These are phyloP conservation scores for Ceraceosorus guamensis DNA, from an alignment of 1,284 basidiomycete genomes.

Conservation along the genomic window DNA sequence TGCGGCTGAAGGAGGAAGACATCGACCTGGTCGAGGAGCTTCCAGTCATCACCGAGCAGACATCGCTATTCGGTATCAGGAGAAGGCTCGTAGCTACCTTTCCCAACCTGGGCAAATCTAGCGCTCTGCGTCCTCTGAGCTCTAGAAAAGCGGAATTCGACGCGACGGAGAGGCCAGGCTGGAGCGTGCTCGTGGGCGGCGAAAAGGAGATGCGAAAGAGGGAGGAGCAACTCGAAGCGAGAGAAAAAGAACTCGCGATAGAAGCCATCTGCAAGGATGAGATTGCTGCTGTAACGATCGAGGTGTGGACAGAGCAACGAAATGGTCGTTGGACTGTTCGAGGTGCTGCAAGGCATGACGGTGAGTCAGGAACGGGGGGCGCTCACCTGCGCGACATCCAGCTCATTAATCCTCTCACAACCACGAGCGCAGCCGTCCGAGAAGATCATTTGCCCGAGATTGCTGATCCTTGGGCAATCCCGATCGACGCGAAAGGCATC, in stretches of 20 bases:
- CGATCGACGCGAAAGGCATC: constrained; percentile 18
- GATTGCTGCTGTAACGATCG: constrained; percentile 10
- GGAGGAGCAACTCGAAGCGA: constrained; percentile 11
- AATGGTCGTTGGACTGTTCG: constrained; percentile 14
- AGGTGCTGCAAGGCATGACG: constrained; percentile 3
- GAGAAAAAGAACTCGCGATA: constrained; percentile 17
- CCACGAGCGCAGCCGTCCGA: background rate
- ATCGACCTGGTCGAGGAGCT: constrained; percentile 4
- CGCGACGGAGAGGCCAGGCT: background rate
- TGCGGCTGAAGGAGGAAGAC: constrained; percentile 1
- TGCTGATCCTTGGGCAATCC: constrained; percentile 15
- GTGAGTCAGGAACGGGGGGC: no score
- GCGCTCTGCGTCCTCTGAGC: background rate
- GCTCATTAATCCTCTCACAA: background rate
- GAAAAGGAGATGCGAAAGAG: constrained; percentile 13
- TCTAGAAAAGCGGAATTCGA: constrained; percentile 1
- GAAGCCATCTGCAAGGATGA: constrained; percentile 14
- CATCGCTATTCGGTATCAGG: constrained; percentile 10
- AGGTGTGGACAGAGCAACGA: constrained; percentile 16
- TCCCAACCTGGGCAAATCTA: constrained; percentile 7
- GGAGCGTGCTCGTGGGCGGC: background rate
- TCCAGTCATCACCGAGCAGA: constrained; percentile 1
- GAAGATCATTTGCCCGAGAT: constrained; percentile 14
- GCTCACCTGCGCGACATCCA: no score
- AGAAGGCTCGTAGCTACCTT: constrained; percentile 9